Conservation (phyloP, 1,284 basidiomycete genomes). For the Moesziomyces sp. region DNA sequence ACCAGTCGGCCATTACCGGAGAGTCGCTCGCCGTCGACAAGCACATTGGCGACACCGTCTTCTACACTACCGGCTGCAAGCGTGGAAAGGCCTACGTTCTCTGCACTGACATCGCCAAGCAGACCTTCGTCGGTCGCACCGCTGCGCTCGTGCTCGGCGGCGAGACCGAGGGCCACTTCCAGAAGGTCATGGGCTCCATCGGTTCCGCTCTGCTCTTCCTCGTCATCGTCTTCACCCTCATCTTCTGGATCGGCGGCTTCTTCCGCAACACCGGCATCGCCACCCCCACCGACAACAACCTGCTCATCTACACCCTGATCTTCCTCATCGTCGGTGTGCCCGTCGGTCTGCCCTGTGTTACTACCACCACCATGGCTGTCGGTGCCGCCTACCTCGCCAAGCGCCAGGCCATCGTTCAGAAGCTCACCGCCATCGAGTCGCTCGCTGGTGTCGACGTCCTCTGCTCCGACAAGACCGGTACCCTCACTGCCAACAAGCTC, state of each 20-base stretch:
- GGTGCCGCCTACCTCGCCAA: constrained; percentile 73
- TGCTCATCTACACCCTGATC: constrained; percentile 72
- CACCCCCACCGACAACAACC: constrained; percentile 70
- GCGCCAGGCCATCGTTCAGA: constrained; percentile 74
- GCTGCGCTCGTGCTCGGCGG: constrained; percentile 70
- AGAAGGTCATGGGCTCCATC: constrained; percentile 71
- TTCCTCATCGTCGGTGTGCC: constrained; percentile 73
- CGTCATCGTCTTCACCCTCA: constrained; percentile 72
- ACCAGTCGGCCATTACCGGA: constrained; percentile 73
- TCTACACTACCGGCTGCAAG: constrained; percentile 70
- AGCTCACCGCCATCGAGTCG: constrained; percentile 74
- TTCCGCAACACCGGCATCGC: constrained; percentile 71
- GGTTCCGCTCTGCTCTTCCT: constrained; percentile 72
- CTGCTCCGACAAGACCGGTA: constrained; percentile 74
- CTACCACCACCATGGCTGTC: constrained; percentile 73
- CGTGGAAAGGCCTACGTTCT: constrained; percentile 72
- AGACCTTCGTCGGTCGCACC: constrained; percentile 71
- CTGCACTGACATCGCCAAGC: constrained; percentile 71
- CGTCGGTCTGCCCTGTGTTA: constrained; percentile 73
- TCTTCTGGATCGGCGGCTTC: constrained; percentile 71
- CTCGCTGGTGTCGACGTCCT: constrained; percentile 74
- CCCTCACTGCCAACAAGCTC: constrained; percentile 74
- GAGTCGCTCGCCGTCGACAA: constrained; percentile 74
- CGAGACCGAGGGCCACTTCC: constrained; percentile 71
- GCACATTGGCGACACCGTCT: constrained; percentile 72